These are phyloP conservation scores for Epichloe bromicola DNA, from an alignment of 2,329 filamentous ascomycete species.

Conservation along the genomic window DNA sequence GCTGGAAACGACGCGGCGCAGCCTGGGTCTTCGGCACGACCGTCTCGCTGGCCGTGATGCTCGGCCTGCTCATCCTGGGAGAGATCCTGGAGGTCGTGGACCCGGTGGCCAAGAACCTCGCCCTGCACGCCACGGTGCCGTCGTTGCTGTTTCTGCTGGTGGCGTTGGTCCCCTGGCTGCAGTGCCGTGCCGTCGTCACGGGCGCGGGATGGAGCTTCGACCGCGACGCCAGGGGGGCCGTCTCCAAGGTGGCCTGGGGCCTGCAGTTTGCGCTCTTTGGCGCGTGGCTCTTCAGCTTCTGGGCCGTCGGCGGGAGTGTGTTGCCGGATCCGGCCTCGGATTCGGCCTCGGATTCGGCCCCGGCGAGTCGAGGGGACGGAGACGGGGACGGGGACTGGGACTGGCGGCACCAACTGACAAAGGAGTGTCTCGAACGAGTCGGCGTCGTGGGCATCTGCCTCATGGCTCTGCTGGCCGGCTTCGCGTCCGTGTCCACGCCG, in stretches of 20 bases:
- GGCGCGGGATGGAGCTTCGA: conserved; percentile 49
- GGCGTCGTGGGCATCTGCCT: conserved; percentile 75
- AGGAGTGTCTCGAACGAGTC: conserved; percentile 53
- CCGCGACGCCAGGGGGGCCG: conserved; percentile 41
- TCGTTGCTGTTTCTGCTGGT: conserved; percentile 60
- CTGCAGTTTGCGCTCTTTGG: conserved; percentile 50
- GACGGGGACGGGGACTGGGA: too few species aligned
- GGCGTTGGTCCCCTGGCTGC: conserved; percentile 63
- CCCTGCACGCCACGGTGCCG: conserved; percentile 56
- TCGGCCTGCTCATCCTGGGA: conserved; percentile 70
- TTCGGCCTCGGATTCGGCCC: too few species aligned
- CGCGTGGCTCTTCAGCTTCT: conserved; percentile 62
- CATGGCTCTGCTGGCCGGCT: conserved; percentile 81
- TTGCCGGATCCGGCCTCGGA: conserved; percentile 28
- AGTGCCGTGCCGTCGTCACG: conserved; percentile 53
- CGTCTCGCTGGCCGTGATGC: conserved; percentile 61
- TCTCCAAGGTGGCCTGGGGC: conserved; percentile 49
- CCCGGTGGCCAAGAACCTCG: conserved; percentile 51
- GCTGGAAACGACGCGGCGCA: conserved; percentile 35
- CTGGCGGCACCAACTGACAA: conserved; percentile 21
- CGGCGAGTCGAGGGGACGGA: conserved; percentile 2
- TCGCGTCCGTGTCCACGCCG: conserved; percentile 74
- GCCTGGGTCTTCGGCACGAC: conserved; percentile 63
- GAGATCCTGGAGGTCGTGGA: conserved; percentile 71
- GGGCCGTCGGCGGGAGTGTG: conserved; percentile 57